These are phyloP conservation scores for Purpureocillium lavendulum DNA, from an alignment of 2,329 filamentous ascomycete genomes.

Conservation along the genomic window DNA sequence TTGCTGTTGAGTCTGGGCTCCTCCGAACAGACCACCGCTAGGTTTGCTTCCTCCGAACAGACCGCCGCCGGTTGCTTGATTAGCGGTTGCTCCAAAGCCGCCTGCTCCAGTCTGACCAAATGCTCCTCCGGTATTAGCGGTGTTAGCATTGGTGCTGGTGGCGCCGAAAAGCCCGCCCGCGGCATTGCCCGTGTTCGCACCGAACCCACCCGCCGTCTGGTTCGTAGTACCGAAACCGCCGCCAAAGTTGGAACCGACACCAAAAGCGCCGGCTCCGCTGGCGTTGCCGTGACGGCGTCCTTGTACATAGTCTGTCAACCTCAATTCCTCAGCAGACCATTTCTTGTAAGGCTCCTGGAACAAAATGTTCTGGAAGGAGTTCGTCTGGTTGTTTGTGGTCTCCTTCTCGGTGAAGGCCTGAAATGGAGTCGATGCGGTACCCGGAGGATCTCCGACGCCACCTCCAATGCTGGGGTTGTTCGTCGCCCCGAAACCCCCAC, in stretches of 20 bases:
- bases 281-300: constrained; percentile 77
- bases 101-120: constrained; percentile 16
- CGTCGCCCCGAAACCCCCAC: constrained; percentile 31
- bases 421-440: constrained; percentile 65
- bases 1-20: constrained; percentile 11
- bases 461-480: constrained; percentile 43
- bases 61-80: constrained; percentile 17
- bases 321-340: constrained; percentile 80
- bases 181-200: constrained; percentile 20
- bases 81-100: constrained; percentile 31
- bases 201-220: constrained; percentile 34
- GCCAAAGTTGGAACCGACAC: constrained; percentile 45
- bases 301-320: constrained; percentile 80
- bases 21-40: constrained; percentile 16
- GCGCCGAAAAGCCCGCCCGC: constrained; percentile 29
- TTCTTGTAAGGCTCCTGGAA: constrained; percentile 78
- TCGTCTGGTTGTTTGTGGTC: constrained; percentile 38
- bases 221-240: constrained; percentile 40
- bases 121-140: constrained; percentile 16
- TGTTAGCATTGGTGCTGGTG: constrained; percentile 17
- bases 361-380: constrained; percentile 70
- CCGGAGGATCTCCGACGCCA: constrained; percentile 51
- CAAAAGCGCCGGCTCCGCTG: constrained; percentile 80
- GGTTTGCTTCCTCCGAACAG: constrained; percentile 28
- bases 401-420: constrained; percentile 68